Base-by-base conservation (phyloP, 768 basidiomycete species). In the Agrocybe chaxingu region DNA sequence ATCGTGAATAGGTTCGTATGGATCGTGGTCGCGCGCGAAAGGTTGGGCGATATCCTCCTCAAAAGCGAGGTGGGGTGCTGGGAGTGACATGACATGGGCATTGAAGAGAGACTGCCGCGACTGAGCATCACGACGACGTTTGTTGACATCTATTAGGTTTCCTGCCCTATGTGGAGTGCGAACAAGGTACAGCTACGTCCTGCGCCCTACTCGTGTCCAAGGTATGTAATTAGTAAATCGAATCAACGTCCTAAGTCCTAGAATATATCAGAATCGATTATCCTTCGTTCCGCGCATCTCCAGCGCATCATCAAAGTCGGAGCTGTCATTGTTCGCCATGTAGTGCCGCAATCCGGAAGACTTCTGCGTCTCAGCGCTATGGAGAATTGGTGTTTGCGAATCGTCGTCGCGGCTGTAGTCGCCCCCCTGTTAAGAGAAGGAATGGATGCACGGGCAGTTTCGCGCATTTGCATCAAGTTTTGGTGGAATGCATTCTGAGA, bases 391-490 rank as follows among this genome's bases (percentile, higher is more conserved):
- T 32, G 71, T 66, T 13, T 76, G 71, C 29, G 76, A 73, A 39
- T 86, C 63, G 8, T 73, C 76, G 55, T 72, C 78, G 39, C 77
- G 74, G 39, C 73, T 68, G 57, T 77, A 80, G 52, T 69, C 66
- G 35, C 68, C 70, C 48, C 48, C 29, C 73, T 70, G 35, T 70
- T 70, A 16, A 84, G 66, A 13, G 81, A 79, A 55, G 85, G 66
- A 47, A 88, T 76, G 11, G 85, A 89, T 52, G 78, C 73, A 37
- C 84, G 79, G 16, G 86, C 85, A 4, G 81, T 82, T 59, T 88
- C 85, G 51, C 85, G 79, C 87, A 91, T 88, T 60, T 87, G 82
- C 62, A 85, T 62, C 45, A 92, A 79, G 62, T 87, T 88, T 69
- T 88, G 84, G 57, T 87, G 86, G 77, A 89, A 87, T 7, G 85